Evolutionary conservation across 78 protist species (phyloP).

Genomic region (Dictyostelium capitatum): DNA sequence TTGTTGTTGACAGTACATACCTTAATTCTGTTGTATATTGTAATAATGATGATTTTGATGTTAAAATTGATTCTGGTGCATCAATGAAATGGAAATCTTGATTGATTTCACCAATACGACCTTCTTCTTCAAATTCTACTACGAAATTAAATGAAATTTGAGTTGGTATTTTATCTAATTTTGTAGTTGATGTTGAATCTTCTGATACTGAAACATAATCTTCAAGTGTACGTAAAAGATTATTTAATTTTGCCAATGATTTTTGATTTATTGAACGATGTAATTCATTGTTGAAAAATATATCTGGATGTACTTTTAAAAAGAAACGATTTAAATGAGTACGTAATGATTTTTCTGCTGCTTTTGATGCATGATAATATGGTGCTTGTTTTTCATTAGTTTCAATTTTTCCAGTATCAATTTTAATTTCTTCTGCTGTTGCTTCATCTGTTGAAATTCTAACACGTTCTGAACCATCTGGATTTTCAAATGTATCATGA

Average conservation of each 20-base stretch:
- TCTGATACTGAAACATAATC: slow-evolving; percentile 12
- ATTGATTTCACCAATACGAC: not conserved
- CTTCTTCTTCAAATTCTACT: slow-evolving; percentile 18
- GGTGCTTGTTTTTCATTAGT: slow-evolving; percentile 36
- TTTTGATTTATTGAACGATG: slow-evolving; percentile 18
- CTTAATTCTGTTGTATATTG: slow-evolving; percentile 31
- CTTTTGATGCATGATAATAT: slow-evolving; percentile 30
- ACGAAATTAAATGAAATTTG: not conserved
- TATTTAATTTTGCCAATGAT: slow-evolving; percentile 53
- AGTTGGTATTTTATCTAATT: slow-evolving; percentile 51
- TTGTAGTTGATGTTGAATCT: not conserved
- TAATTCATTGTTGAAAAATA: slow-evolving; percentile 10
- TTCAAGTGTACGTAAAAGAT: slow-evolving; percentile 38
- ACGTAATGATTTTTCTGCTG: slow-evolving; percentile 9
- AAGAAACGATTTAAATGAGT: slow-evolving; percentile 44
- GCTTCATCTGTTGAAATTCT: too few relatives aligned
- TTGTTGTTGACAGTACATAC: too few relatives aligned
- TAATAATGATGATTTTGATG: slow-evolving; percentile 34
- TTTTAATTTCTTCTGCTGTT: not conserved
- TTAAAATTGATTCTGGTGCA: not conserved
- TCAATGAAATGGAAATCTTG: slow-evolving; percentile 2
- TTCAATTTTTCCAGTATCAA: not conserved
- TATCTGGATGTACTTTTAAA: slow-evolving; percentile 68
- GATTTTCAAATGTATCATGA: not conserved
- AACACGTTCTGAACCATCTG: not conserved